phyloP scores from a whole-genome alignment of 2,329 filamentous ascomycete species.

The Verticillium albo-atrum region DNA sequence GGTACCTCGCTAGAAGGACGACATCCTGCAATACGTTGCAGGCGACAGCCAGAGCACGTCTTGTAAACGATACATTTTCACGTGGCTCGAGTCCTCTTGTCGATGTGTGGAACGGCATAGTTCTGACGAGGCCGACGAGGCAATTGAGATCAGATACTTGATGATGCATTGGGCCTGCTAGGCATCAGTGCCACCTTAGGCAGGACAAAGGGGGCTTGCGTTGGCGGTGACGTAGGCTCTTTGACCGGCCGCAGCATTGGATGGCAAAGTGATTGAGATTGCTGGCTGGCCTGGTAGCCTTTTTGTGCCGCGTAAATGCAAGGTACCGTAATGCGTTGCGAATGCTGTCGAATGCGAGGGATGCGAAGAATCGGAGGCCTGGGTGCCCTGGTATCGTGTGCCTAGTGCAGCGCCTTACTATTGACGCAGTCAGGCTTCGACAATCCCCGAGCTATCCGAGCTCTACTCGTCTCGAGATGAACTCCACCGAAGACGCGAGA shows the following conservation, averaged over 20 bases:
- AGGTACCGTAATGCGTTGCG: neutral
- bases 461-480: neutral
- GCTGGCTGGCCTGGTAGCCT: neutral
- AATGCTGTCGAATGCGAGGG: neutral
- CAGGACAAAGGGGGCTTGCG: neutral
- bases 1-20: no score
- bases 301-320: neutral
- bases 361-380: neutral
- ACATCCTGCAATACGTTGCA: no score
- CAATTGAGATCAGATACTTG: neutral
- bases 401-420: no score
- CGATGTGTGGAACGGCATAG: no score
- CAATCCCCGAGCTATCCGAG: neutral
- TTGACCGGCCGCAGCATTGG: neutral
- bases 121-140: no score
- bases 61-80: no score
- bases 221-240: neutral
- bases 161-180: neutral
- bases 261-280: neutral
- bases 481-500: neutral
- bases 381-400: neutral
- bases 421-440: neutral
- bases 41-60: no score
- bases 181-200: neutral
- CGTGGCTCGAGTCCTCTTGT: no score